Evolutionary conservation across 1,284 basidiomycete genomes (phyloP).

Genomic region (Sutorius eximius): DNA sequence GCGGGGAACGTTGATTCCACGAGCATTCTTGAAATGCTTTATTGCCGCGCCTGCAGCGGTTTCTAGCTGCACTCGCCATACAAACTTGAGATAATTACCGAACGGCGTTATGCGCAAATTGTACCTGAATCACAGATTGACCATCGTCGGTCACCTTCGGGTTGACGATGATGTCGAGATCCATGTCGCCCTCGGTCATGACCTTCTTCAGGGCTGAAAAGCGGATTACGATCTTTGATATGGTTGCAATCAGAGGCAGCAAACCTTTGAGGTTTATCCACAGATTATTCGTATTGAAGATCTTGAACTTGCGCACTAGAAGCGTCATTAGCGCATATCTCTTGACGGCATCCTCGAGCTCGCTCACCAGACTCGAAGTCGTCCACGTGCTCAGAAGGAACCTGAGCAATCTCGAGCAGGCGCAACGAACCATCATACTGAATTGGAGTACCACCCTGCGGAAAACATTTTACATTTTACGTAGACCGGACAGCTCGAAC

Average conservation of each 20-base stretch:
- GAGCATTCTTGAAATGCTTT: slow-evolving; percentile 92
- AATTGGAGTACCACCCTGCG: slow-evolving; percentile 91
- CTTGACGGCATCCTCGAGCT: neutral
- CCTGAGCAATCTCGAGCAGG: slow-evolving; percentile 95
- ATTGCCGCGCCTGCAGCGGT: slow-evolving; percentile 96
- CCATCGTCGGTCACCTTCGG: slow-evolving; percentile 86
- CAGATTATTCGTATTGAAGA: slow-evolving; percentile 96
- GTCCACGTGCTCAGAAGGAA: slow-evolving; percentile 93
- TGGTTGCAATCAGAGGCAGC: neutral
- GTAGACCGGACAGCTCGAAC: neutral
- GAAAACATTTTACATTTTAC: neutral
- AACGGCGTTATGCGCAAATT: neutral
- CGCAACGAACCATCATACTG: slow-evolving; percentile 93
- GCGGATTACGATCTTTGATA: slow-evolving; percentile 1
- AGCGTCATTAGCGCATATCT: neutral
- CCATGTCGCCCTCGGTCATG: slow-evolving; percentile 88
- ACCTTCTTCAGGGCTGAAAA: slow-evolving; percentile 80
- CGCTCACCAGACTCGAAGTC: slow-evolving; percentile 83
- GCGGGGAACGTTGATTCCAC: slow-evolving; percentile 96
- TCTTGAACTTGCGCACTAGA: slow-evolving; percentile 82
- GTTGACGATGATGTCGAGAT: slow-evolving; percentile 92
- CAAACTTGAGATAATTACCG: slow-evolving; percentile 8
- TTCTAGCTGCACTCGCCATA: slow-evolving; percentile 69
- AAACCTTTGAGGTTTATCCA: slow-evolving; percentile 89
- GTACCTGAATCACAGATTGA: slow-evolving; percentile 74